phyloP scores from a whole-genome alignment of 2,329 filamentous ascomycete genomes.

The Aspergillus pseudoglaucus region DNA sequence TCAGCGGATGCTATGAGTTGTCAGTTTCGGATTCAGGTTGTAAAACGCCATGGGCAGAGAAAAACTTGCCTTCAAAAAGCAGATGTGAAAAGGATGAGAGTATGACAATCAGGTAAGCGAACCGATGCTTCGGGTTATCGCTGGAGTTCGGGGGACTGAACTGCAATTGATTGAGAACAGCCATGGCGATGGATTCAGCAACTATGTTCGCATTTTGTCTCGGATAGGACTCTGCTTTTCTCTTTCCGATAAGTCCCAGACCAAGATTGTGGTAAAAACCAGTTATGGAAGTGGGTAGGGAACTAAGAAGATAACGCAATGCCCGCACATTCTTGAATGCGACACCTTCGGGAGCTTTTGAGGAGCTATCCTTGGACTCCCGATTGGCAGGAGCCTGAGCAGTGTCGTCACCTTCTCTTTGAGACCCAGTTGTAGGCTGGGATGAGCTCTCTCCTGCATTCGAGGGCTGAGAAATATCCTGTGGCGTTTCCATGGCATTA shows the following conservation, averaged over 20 bases:
- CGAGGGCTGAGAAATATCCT: slow-evolving; percentile 26
- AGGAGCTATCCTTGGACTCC: slow-evolving; percentile 13
- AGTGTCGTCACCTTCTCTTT: slow-evolving; percentile 16
- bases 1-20: slow-evolving; percentile 35
- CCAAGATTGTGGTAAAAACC: slow-evolving; percentile 81
- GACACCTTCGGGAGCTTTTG: slow-evolving; percentile 25
- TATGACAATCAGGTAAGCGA: slow-evolving; percentile 76
- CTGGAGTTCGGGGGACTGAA: slow-evolving; percentile 39
- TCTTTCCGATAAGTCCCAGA: slow-evolving; percentile 69
- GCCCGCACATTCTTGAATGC: slow-evolving; percentile 70
- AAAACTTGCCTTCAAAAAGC: slow-evolving; percentile 59
- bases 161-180: slow-evolving; percentile 62
- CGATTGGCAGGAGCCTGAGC: slow-evolving; percentile 11
- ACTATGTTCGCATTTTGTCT: slow-evolving; percentile 57
- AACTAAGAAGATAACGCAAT: slow-evolving; percentile 68
- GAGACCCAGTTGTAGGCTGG: slow-evolving; percentile 18
- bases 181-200: slow-evolving; percentile 64
- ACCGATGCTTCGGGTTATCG: slow-evolving; percentile 54
- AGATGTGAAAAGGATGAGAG: slow-evolving; percentile 72
- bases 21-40: not conserved
- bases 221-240: slow-evolving; percentile 59
- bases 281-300: slow-evolving; percentile 71
- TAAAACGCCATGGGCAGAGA: slow-evolving; percentile 5
- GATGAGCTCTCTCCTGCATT: slow-evolving; percentile 15
- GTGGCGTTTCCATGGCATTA: slow-evolving; percentile 34